Conservation (phyloP, 352 stramenopile genomes). For the Globisporangium cystogenes region DNA sequence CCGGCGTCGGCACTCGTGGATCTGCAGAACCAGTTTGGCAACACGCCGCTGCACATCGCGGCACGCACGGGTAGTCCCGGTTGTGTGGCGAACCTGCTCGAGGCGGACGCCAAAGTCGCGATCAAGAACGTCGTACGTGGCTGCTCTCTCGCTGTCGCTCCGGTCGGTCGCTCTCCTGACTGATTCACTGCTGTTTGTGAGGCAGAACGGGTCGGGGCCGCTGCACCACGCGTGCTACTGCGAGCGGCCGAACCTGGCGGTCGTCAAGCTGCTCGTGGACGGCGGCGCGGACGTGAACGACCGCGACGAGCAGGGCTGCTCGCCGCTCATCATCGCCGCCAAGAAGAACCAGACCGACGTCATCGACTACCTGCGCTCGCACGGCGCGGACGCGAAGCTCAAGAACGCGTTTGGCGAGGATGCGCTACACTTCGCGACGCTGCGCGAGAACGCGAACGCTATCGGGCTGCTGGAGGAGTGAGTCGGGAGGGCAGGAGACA, state of each 20-base stretch:
- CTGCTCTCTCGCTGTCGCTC: not conserved
- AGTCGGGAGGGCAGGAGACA: not conserved
- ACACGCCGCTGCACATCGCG: conserved; percentile 71
- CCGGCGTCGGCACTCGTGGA: conserved; percentile 33
- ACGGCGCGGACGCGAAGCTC: conserved; percentile 39
- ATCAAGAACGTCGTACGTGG: conserved; percentile 52
- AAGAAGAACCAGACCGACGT: conserved; percentile 70
- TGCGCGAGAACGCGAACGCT: conserved; percentile 47
- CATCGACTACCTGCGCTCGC: conserved; percentile 43
- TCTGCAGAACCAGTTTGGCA: conserved; percentile 75
- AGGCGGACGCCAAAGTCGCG: conserved; percentile 34
- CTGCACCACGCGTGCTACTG: conserved; percentile 81
- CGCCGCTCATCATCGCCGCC: conserved; percentile 61
- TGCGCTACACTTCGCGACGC: conserved; percentile 53
- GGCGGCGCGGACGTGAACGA: conserved; percentile 61
- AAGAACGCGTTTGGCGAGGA: conserved; percentile 64
- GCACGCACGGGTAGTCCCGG: conserved; percentile 39
- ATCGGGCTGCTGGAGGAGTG: conserved; percentile 31
- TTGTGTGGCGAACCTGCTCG: conserved; percentile 48
- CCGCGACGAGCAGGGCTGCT: conserved; percentile 51
- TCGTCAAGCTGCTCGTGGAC: conserved; percentile 48
- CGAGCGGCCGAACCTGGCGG: conserved; percentile 40
- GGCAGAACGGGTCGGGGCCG: conserved; percentile 60
- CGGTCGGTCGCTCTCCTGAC: not conserved
- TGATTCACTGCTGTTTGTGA: not conserved